Conservation (phyloP, 2,329 filamentous ascomycete genomes). For the Pseudogymnoascus sp. region DNA sequence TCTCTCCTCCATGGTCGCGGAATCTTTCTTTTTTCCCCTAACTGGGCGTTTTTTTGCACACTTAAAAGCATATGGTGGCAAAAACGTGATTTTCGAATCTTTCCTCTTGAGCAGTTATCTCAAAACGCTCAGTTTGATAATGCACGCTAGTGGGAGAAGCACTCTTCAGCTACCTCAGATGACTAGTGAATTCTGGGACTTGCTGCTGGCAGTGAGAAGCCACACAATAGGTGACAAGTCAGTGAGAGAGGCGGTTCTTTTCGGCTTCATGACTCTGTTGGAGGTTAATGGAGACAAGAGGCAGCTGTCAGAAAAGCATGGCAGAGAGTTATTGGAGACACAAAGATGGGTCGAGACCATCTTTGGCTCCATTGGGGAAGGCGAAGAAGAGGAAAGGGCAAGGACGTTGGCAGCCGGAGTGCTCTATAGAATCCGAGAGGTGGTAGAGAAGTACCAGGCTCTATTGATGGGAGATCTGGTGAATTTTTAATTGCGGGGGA, state of each 20-base stretch:
- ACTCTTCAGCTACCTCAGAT: constrained; percentile 69
- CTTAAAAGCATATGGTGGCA: constrained; percentile 44
- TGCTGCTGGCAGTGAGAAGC: constrained; percentile 66
- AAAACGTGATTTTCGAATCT: constrained; percentile 62
- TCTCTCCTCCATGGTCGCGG: constrained; percentile 66
- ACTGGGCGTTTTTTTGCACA: constrained; percentile 69
- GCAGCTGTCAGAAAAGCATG: constrained; percentile 64
- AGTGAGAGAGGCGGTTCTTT: constrained; percentile 67
- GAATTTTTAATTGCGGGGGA: constrained; percentile 21
- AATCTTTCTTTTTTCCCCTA: constrained; percentile 79
- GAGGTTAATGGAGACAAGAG: constrained; percentile 73
- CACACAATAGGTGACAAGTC: constrained; percentile 52
- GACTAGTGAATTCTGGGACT: constrained; percentile 74
- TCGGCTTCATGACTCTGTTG: constrained; percentile 70
- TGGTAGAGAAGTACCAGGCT: constrained; percentile 73
- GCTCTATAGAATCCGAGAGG: constrained; percentile 69
- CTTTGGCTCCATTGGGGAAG: constrained; percentile 47
- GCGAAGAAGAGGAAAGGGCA: constrained; percentile 66
- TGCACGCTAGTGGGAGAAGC: constrained; percentile 76
- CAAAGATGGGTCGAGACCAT: constrained; percentile 76
- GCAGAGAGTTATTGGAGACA: constrained; percentile 73
- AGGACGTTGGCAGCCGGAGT: constrained; percentile 72
- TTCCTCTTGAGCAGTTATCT: constrained; percentile 72
- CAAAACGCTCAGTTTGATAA: constrained; percentile 74
- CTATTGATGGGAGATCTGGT: constrained; percentile 64